A percentile compares a stretch with the other conserved stretches of the same genome.
These are phyloP conservation scores for Aphanomyces astaci DNA, from an alignment of 352 stramenopile species.

Conservation along the genomic window DNA sequence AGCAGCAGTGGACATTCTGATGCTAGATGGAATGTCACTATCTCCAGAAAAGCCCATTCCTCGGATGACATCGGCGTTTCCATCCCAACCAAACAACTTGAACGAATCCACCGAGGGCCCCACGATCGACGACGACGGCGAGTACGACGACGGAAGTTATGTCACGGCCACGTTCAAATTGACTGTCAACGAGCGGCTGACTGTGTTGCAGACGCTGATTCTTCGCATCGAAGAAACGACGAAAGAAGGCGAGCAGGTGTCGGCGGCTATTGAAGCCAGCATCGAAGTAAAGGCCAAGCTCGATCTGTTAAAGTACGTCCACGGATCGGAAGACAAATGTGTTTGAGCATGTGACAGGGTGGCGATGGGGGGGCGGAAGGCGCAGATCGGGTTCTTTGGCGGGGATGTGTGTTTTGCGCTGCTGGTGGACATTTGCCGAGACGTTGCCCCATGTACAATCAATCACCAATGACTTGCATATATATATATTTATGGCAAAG, in stretches of 20 bases:
- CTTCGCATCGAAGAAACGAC: constrained; percentile 53
- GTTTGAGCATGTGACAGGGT: constrained; percentile 33
- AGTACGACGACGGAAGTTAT: background rate
- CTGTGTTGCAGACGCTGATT: constrained; percentile 39
- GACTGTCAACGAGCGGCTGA: constrained; percentile 12
- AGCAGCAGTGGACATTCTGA: background rate
- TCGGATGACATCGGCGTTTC: constrained; percentile 17
- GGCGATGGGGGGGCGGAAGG: constrained; percentile 52
- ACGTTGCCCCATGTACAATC: constrained; percentile 44
- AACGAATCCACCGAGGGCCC: background rate
- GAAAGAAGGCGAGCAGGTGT: constrained; percentile 46
- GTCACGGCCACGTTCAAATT: constrained; percentile 1
- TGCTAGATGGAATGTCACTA: background rate
- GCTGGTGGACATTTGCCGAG: constrained; percentile 47
- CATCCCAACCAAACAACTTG: background rate
- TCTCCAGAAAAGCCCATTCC: constrained; percentile 7
- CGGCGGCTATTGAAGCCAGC: constrained; percentile 21
- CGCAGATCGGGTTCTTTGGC: constrained; percentile 68
- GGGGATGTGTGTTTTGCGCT: constrained; percentile 74
- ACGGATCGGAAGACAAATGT: background rate
- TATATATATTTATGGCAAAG: no score
- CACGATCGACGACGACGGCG: background rate
- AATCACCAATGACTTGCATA: background rate
- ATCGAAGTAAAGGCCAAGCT: constrained; percentile 56
- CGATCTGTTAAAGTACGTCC: constrained; percentile 50